Base-by-base conservation (phyloP, 1,284 basidiomycete genomes). In the Tilletiaria anomala region DNA sequence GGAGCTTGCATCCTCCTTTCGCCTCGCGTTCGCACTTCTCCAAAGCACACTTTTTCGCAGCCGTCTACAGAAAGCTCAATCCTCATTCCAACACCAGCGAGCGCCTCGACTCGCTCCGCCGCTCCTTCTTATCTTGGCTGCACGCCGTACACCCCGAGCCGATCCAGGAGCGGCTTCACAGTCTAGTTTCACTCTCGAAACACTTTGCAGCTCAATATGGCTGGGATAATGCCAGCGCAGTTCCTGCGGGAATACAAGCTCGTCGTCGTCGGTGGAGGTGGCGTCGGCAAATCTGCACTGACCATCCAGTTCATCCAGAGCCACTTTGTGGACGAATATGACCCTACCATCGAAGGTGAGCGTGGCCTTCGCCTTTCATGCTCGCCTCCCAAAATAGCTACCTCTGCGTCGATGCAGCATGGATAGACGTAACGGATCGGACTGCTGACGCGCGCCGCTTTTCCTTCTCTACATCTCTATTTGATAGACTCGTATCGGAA, bases 311-410 rank as follows among this genome's bases (percentile, higher is more conserved):
- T 96, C 74, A 94, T 93, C 58, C 65, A 66, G 40, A 82, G 80
- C 54, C 84, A 93, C 70, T 97, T 97, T 68, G 88, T 96, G 39
- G 87, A 94, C 69, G 91, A 96, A 71, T 97, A 91, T 63, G 89
- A 94, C 70, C 89, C 91, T 21, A 96, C 91, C 21, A 96, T 94
- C 56, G 89, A 88, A 70, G 84, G 83, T 83, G 53, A 54, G 69
- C 47, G 6, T 37, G 12, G 19, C 29, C 47, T 37, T 51, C 48
- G 32, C 29, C 19, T 39, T 35, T 40, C 18, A 48, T 24, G 6
- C 31, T 29, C n/a, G 23, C 37, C 21, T 23, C 4, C 15, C 20
- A 26, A 26, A 26, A 14, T 26, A 6, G 14, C 8, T 14, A 14
- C 24, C 24, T 26, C 24, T 26, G 8, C 24, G 24, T 26, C 8